Base-by-base conservation (phyloP, 176 grass and related monocot species). In the Eleusine indica region DNA sequence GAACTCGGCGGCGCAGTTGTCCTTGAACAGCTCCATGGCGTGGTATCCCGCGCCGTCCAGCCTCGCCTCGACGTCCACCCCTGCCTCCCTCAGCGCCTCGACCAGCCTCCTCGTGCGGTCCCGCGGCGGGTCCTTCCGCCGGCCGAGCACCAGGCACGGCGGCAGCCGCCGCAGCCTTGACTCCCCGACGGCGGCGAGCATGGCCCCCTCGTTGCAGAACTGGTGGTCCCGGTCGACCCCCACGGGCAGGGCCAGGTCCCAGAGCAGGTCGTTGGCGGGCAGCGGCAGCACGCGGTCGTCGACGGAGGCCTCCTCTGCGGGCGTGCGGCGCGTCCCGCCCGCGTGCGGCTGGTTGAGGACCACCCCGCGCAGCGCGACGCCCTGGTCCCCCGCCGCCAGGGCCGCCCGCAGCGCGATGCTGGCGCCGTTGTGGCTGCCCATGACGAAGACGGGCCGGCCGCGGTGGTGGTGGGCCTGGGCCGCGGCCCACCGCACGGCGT, bases 241-340 rank as follows among this genome's bases (percentile, higher is more conserved):
- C 16, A 83, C 7, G 41, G 95, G 92, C 82, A 95, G 86, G 18
- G 92, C 75, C n/a, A 98, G 87, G 70, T 98, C 92, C 95, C 92
- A 98, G 75, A 98, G 87, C 65, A 95, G 82, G 80, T 98, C 93
- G 72, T 93, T 95, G 3, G 66, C 90, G 5, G 86, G 63, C 9
- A 98, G 91, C 74, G 96, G 87, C 53, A 98, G 29, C 42, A 95
- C 76, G 79, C 82, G 90, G 85, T 93, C 95, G 66, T 91, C 53
- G 64, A 88, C 78, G 4, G 90, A 83, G 32, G 73, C 82, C 43
- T 9, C 78, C 82, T 95, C 96, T 3, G 96, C 90, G n/a, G 84
- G 79, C 52, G 96, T 90, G 72, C 96, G 56, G 64, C 73, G 52
- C 11, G 78, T 74, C 58, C 96, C 96, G 44, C 96, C 68, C 70